Evolutionary conservation across 441 rosid species (phyloP), one percentile per base, ranked within the genome.

Genomic region (Caryocar brasiliense): DNA sequence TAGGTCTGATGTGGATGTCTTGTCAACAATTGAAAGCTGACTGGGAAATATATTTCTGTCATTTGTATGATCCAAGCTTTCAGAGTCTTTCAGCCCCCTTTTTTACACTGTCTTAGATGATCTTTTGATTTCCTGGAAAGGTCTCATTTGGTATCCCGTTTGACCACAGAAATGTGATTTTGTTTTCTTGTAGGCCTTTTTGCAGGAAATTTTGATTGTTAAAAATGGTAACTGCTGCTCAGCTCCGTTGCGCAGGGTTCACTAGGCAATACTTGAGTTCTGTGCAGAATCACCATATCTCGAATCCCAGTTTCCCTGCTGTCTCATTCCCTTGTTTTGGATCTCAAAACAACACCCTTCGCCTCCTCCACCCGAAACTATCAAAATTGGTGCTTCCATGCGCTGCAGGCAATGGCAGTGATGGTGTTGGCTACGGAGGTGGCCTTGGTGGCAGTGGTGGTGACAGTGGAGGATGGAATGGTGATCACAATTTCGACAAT

Each of bases 211-310:
- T n/a, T n/a, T n/a, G 12, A 40, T 35, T 38, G 26, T 27, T 47
- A 56, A 57, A 40, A 46, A 84, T 79, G 94, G 78, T 77, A 34
- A 51, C 76, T 0, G 42, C 70, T 9, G 56, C 73, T 18, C 77
- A 68, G 60, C 74, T 74, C 28, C 74, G 70, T 4, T 52, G 58
- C 23, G 66, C 76, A 10, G 40, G 56, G n/a, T 49, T 61, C 42
- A 44, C 77, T 1, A 71, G 55, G 8, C 67, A 60, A 33, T 17
- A 64, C 1, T 59, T 65, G 4, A 13, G 49, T 24, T 10, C 28
- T 22, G 17, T 35, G 57, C 30, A 49, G 5, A 61, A 34, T 47
- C 46, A 62, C 15, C 66, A 54, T 48, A 18, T 62, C 4, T 17
- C 38, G 22, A 32, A 40, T 70, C 64, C 48, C 45, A 48, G 1